Evolutionary conservation across 2,329 filamentous ascomycete genomes (phyloP), one percentile per base, ranked within the genome.

Genomic region (Penicillium sp.): DNA sequence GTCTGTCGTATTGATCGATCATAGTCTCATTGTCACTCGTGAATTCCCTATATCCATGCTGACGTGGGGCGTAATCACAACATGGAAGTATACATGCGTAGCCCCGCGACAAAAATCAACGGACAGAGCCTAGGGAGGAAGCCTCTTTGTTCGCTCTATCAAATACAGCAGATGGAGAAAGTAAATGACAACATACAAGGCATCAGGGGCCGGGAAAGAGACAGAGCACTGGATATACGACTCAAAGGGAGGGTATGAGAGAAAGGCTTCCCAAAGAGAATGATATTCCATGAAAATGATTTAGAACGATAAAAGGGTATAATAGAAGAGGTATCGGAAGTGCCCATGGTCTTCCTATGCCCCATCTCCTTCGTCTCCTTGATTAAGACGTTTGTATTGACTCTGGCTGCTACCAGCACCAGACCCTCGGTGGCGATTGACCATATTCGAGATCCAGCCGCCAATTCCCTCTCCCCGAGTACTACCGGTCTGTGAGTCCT

Each of bases 361-460:
- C 27, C 57, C 52, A 41, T 56, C 63, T 52, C 59, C 64, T 31
- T 72, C 69, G 41, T 76, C 75, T n/a, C 73, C 72, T 55, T 78
- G 75, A 42, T 71, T 73, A 50, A 78, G 56, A 42, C 69, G 66
- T 59, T 71, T 66, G 66, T 76, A 76, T 51, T 72, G 66, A 60
- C 70, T 64, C 59, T 69, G 64, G 46, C 65, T 60, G 39, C 67
- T 69, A 32, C 73, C 72, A 24, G 72, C 71, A 7, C 56, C 59
- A 4, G 62, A 56, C 24, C 58, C 59, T 35, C 63, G 66, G 73
- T 79, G 55, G 64, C 78, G 75, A 60, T 76, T 80, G 33, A 87
- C 80, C 70, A 88, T 80, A 37, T 81, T 81, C 39, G 79, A 82
- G 58, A 88, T 86, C 84, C 85, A 88, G 12, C 83, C 82, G 13